Percentiles rank a stretch among this genome's conserved stretches.
phyloP scores from a whole-genome alignment of 1,284 basidiomycete species.

The Lentinus polychrous region DNA sequence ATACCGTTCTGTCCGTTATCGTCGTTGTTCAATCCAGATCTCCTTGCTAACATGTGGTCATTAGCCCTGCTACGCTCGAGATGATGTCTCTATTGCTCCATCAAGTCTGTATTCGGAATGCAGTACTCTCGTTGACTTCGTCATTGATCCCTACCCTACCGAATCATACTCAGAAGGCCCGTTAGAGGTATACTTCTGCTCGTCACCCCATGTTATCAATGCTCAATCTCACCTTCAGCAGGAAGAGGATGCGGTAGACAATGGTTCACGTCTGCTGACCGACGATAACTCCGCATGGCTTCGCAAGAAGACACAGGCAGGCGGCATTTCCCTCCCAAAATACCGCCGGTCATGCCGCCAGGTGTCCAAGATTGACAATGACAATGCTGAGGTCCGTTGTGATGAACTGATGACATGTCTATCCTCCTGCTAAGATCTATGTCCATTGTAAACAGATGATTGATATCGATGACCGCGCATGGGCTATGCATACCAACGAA shows the following conservation, averaged over 20 bases:
- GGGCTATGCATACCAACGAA: constrained; percentile 9
- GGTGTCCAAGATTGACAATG: background rate
- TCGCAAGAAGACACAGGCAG: background rate
- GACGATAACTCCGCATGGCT: too few relatives aligned
- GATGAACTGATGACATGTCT: too few relatives aligned
- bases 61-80: too few relatives aligned
- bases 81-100: constrained; percentile 9
- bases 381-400: background rate
- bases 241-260: background rate
- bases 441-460: constrained; percentile 27
- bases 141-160: background rate
- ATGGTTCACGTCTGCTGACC: background rate
- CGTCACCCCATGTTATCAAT: too few relatives aligned
- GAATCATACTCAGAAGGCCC: too few relatives aligned
- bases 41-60: constrained; percentile 1
- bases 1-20: constrained; percentile 18
- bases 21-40: constrained; percentile 4
- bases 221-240: background rate
- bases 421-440: too few relatives aligned
- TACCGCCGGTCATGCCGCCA: background rate
- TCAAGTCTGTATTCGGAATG: constrained; percentile 24
- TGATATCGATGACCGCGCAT: constrained; percentile 30
- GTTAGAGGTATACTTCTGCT: too few relatives aligned
- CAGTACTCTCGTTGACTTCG: constrained; percentile 24
- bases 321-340: too few relatives aligned